Conservation (phyloP, 2,329 filamentous ascomycete genomes). For the Neopestalotiopsis sp. region DNA sequence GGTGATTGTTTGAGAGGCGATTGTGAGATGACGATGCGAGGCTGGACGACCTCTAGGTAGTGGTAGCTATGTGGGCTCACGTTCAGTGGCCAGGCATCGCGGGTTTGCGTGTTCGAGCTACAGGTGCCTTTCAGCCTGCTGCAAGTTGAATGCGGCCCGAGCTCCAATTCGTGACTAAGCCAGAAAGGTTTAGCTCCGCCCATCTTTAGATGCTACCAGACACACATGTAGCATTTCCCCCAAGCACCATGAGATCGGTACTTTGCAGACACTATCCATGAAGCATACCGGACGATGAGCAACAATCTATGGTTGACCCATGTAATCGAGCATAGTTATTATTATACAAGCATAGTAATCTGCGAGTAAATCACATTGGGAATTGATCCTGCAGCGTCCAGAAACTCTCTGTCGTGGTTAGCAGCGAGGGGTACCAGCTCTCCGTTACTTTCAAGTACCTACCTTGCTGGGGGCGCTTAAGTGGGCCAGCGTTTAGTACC, state of each 20-base stretch:
- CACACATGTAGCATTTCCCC: too few species aligned
- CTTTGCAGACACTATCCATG: not conserved
- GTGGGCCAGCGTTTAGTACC: not conserved
- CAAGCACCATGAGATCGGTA: too few species aligned
- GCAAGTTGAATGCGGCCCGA: slow-evolving; percentile 14
- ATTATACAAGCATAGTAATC: too few species aligned
- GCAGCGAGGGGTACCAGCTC: not conserved
- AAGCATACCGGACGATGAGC: too few species aligned
- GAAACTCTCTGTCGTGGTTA: too few species aligned
- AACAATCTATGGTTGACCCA: too few species aligned
- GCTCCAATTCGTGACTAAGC: slow-evolving; percentile 18
- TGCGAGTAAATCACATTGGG: too few species aligned
- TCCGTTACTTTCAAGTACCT: not conserved
- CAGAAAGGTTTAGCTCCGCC: slow-evolving; percentile 4
- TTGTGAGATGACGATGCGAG: slow-evolving; percentile 18
- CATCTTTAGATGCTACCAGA: not conserved
- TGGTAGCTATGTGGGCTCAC: slow-evolving; percentile 10
- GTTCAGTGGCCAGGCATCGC: slow-evolving; percentile 32
- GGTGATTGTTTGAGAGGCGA: not conserved
- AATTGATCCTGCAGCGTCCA: too few species aligned
- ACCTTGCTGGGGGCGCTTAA: not conserved
- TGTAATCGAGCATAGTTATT: too few species aligned
- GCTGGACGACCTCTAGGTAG: slow-evolving; percentile 11
- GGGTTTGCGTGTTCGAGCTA: slow-evolving; percentile 35
- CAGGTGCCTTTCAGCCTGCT: slow-evolving; percentile 20